Evolutionary conservation across 768 basidiomycete species (phyloP).

Genomic region (Neoboletus brunneissimus): DNA sequence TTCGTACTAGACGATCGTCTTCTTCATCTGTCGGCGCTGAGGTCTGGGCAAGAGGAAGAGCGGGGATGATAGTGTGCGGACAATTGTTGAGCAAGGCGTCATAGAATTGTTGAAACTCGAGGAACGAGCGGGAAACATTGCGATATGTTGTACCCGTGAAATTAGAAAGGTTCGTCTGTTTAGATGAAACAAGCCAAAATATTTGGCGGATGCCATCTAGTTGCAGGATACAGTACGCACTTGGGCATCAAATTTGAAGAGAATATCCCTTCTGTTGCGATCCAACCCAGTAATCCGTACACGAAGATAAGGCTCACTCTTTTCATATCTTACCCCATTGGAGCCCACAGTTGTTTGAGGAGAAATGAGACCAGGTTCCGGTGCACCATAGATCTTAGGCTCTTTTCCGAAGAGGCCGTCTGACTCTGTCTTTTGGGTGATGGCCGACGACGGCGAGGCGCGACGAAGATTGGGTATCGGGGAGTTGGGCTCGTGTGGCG

Average conservation of each 20-base stretch:
- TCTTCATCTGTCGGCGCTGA: constrained; percentile 98
- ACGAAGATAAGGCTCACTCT: constrained; percentile 78
- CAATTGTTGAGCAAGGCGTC: constrained; percentile 86
- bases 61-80: constrained; percentile 95
- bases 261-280: constrained; percentile 90
- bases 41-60: constrained; percentile 92
- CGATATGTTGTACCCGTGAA: constrained; percentile 87
- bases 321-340: constrained; percentile 73
- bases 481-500: constrained; percentile 68
- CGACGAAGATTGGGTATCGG: constrained; percentile 71
- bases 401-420: constrained; percentile 71
- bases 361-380: constrained; percentile 79
- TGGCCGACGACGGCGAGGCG: constrained; percentile 49
- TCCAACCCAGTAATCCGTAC: constrained; percentile 90
- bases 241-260: constrained; percentile 93
- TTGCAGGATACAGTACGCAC: constrained; percentile 39
- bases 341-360: constrained; percentile 61
- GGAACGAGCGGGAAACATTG: constrained; percentile 92
- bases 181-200: neutral
- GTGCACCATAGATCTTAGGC: constrained; percentile 85
- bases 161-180: constrained; percentile 89
- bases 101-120: constrained; percentile 93
- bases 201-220: neutral
- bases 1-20: constrained; percentile 92
- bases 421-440: constrained; percentile 49